Base-by-base conservation (phyloP, 106 monocot species). In the Dactylorhiza incarnata region DNA sequence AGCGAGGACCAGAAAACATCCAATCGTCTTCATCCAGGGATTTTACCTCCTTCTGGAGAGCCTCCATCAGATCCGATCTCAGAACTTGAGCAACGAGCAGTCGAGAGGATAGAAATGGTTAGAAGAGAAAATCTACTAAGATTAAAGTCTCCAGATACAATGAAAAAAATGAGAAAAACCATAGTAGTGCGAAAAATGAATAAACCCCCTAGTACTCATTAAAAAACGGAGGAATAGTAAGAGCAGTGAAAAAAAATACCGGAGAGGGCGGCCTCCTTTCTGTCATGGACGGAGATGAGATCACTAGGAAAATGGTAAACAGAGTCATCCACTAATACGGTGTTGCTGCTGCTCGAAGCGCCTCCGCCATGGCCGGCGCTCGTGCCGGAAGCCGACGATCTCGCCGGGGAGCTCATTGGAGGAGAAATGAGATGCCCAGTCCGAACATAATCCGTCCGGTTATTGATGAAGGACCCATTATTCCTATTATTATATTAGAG, bases 1-100 rank as follows among this genome's bases (percentile, higher is more conserved):
- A 99, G 24, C 94, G 89, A 44, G 94, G 94, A 8, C 86, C 84
- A 25, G 87, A 78, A 78, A 93, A 93, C 79, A 78, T 99, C 94
- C 97, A 97, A 62, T 73, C 82, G 46, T 97, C 97, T 22, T 89
- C 94, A 22, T 99, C 94, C 80, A 99, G 76, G 26, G 91, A 91
- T 63, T 94, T 99, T 63, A 94, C 91, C 76, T 87, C 87, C 77
- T 86, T 84, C 55, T 91, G 86, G 62, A 99, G 81, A 53, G 85
- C 82, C 74, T 82, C 87, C 89, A 78, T 89, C 51, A 99, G 44
- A 73, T 94, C 94, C 23, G 80, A 82, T 77, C 82, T 91, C 82
- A 99, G 75, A 59, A 81, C 97, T 99, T 61, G 48, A 52, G 75
- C 29, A 76, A 43, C 9, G n/a, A 72, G 29, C 3, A 14, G 16